phyloP scores from a whole-genome alignment of 2,329 filamentous ascomycete species.

The Plectosphaerella plurivora region DNA sequence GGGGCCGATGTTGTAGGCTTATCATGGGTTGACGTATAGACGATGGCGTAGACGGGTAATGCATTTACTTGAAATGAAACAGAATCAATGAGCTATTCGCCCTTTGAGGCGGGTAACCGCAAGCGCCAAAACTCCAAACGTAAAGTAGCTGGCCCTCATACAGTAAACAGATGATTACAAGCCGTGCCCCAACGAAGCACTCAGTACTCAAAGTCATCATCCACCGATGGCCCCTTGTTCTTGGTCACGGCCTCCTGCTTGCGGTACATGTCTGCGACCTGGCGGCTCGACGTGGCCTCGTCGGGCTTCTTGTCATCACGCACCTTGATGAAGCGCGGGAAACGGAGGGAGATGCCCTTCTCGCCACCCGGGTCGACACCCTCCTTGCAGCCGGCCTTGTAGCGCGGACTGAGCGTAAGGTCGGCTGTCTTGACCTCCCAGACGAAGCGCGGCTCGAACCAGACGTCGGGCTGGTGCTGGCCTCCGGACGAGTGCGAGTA shows the following conservation, averaged over 20 bases:
- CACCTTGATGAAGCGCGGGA: slow-evolving; percentile 87
- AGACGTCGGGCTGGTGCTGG: slow-evolving; percentile 95
- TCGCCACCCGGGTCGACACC: slow-evolving; percentile 67
- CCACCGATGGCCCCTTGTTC: slow-evolving; percentile 78
- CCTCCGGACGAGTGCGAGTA: slow-evolving; percentile 79
- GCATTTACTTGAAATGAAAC: too few relatives aligned
- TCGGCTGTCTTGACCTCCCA: slow-evolving; percentile 99
- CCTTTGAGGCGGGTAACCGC: too few relatives aligned
- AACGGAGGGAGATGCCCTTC: slow-evolving; percentile 81
- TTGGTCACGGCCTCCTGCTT: slow-evolving; percentile 89
- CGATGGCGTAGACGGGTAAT: neutral
- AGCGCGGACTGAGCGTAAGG: slow-evolving; percentile 84
- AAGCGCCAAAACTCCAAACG: too few relatives aligned
- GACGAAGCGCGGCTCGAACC: slow-evolving; percentile 91
- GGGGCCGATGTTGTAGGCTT: slow-evolving; percentile 10
- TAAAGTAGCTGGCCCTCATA: too few relatives aligned
- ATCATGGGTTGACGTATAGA: neutral
- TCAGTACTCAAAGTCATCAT: slow-evolving; percentile 98
- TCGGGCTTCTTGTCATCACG: slow-evolving; percentile 96
- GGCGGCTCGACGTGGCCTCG: slow-evolving; percentile 75
- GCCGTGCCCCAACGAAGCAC: neutral
- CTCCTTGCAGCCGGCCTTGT: slow-evolving; percentile 84
- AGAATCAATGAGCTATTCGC: too few relatives aligned
- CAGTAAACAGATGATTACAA: too few relatives aligned
- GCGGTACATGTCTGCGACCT: slow-evolving; percentile 95